Conservation (phyloP, 2,329 filamentous ascomycete genomes). For the Fusarium sp. region DNA sequence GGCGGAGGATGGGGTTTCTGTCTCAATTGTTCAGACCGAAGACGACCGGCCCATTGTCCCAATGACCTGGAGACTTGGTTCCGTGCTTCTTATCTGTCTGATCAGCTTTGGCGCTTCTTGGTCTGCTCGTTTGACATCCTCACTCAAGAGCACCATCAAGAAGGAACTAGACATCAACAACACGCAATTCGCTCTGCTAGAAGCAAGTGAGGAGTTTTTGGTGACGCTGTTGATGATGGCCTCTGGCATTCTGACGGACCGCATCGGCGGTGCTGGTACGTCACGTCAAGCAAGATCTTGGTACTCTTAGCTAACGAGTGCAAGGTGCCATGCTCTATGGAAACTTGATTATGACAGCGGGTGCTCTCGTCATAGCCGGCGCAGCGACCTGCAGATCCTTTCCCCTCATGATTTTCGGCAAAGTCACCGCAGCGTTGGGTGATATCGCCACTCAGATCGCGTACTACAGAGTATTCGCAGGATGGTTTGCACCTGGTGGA, state of each 20-base stretch:
- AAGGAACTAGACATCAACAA: not conserved
- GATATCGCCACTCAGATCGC: not conserved
- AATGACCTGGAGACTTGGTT: not conserved
- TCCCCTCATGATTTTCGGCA: not conserved
- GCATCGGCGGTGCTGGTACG: not conserved
- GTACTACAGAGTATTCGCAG: not conserved
- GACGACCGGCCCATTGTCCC: not conserved
- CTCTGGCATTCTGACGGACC: fast-evolving
- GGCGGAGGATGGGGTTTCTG: not conserved
- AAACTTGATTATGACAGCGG: not conserved
- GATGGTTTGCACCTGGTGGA: not conserved
- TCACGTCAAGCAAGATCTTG: too few relatives aligned
- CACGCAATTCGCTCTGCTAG: not conserved
- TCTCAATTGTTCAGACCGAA: fast-evolving
- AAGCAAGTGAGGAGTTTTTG: not conserved
- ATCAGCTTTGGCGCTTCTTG: not conserved
- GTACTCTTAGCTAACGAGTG: too few relatives aligned
- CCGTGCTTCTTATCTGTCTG: fast-evolving
- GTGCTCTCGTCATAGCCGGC: fast-evolving
- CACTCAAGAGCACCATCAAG: not conserved
- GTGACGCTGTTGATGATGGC: not conserved
- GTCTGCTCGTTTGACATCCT: not conserved
- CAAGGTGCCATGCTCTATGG: not conserved
- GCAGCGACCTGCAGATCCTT: not conserved
- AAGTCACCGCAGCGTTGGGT: not conserved